A percentile compares a stretch with the other conserved stretches of the same genome.
These are phyloP conservation scores for Gnaphalium uliginosum DNA, from an alignment of 129 eudicot species.

Conservation along the genomic window DNA sequence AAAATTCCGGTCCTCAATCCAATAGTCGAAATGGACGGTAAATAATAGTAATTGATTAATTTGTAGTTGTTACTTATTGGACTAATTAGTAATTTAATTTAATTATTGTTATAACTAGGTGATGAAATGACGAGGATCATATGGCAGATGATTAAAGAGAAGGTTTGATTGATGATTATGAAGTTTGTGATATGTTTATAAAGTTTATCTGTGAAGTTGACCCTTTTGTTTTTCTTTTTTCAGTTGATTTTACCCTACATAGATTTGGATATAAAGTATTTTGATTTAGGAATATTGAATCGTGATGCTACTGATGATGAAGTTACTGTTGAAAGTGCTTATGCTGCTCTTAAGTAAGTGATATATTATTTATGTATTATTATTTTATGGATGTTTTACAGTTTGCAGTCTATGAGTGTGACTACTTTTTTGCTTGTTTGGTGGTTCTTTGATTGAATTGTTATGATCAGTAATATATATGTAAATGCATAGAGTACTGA, in stretches of 20 bases:
- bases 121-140: slow-evolving; percentile 97
- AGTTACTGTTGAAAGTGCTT: slow-evolving; percentile 89
- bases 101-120: slow-evolving; percentile 32
- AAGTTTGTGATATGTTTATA: not conserved
- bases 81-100: not conserved
- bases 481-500: slow-evolving; percentile 13
- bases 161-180: slow-evolving; percentile 34
- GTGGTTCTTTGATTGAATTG: no score
- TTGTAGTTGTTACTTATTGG: not conserved
- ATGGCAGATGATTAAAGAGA: slow-evolving; percentile 87
- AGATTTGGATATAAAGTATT: slow-evolving; percentile 89
- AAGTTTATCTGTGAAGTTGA: not conserved
- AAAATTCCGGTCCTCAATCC: slow-evolving; percentile 71
- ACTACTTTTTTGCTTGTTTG: not conserved
- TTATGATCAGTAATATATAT: not conserved
- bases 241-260: slow-evolving; percentile 87
- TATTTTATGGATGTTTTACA: not conserved
- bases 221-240: not conserved
- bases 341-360: slow-evolving; percentile 79
- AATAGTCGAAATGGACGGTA: slow-evolving; percentile 96
- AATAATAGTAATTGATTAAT: not conserved
- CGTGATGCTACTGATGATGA: slow-evolving; percentile 90
- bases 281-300: slow-evolving; percentile 80
- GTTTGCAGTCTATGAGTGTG: not conserved
- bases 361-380: not conserved